Conservation (phyloP, 2,329 filamentous ascomycete genomes). For the Ophiocordyceps unilateralis region DNA sequence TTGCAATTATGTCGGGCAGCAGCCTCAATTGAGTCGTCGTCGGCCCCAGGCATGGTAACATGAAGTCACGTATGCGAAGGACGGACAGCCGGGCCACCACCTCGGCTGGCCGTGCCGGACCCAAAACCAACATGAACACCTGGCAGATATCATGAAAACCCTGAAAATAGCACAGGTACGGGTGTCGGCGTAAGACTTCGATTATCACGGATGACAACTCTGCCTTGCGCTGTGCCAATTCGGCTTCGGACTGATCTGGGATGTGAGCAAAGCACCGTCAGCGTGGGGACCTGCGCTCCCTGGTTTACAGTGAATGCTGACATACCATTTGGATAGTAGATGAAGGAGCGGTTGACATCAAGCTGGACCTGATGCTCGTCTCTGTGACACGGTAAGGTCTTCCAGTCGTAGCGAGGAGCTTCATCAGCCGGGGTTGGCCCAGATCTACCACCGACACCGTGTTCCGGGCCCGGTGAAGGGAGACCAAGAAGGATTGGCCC, state of each 20-base stretch:
- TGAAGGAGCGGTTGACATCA: constrained; percentile 91
- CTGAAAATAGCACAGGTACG: constrained; percentile 88
- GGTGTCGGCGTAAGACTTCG: constrained; percentile 61
- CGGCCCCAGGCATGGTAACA: constrained; percentile 74
- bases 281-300: not conserved
- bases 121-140: constrained; percentile 77
- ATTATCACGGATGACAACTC: constrained; percentile 70
- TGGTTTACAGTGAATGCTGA: not conserved
- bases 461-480: not conserved
- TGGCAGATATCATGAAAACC: constrained; percentile 98
- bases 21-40: constrained; percentile 74
- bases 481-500: constrained; percentile 44
- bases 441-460: too few relatives aligned
- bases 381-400: constrained; percentile 50
- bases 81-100: constrained; percentile 70
- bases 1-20: constrained; percentile 63
- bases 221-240: constrained; percentile 52
- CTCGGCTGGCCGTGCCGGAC: constrained; percentile 37
- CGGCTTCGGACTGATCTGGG: constrained; percentile 48
- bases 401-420: constrained; percentile 27
- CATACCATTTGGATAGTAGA: constrained; percentile 77
- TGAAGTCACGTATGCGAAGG: constrained; percentile 88
- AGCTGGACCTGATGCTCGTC: constrained; percentile 86
- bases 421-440: not conserved
- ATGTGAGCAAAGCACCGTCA: not conserved